phyloP scores from a whole-genome alignment of 208 protist species.

The Wallacemonas rigidus region DNA sequence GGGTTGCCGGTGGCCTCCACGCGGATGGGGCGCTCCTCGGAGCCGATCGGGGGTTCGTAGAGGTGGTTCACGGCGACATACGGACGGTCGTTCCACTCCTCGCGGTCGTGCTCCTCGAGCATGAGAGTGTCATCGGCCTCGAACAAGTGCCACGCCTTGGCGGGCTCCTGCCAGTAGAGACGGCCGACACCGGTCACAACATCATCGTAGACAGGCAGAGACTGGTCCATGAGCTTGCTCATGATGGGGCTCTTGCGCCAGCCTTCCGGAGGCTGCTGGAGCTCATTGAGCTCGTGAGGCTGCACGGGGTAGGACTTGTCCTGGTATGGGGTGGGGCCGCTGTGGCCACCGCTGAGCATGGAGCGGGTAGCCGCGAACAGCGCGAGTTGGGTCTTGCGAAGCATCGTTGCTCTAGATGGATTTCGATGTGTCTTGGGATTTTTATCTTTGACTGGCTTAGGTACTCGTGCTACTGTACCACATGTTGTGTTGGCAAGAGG shows the following conservation, averaged over 20 bases:
- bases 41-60: constrained; percentile 88
- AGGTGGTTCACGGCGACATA: constrained; percentile 91
- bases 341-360: constrained; percentile 50
- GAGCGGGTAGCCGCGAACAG: constrained; percentile 67
- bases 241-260: constrained; percentile 88
- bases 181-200: constrained; percentile 77
- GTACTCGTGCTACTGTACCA: constrained; percentile 15
- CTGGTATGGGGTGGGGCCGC: constrained; percentile 79
- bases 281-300: constrained; percentile 78
- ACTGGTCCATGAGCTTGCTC: constrained; percentile 90
- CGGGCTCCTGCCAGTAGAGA: constrained; percentile 89
- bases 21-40: constrained; percentile 87
- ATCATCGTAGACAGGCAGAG: constrained; percentile 87
- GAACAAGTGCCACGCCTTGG: constrained; percentile 84
- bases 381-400: constrained; percentile 72
- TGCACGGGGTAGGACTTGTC: constrained; percentile 86
- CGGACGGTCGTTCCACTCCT: constrained; percentile 90
- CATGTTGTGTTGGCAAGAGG: constrained; percentile 1
- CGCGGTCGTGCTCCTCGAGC: constrained; percentile 90
- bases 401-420: constrained; percentile 39
- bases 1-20: constrained; percentile 83
- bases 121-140: constrained; percentile 90
- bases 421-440: background rate
- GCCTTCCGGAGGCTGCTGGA: constrained; percentile 74
- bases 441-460: background rate